phyloP scores from a whole-genome alignment of 768 basidiomycete genomes.

The Hypsizygus marmoreus region DNA sequence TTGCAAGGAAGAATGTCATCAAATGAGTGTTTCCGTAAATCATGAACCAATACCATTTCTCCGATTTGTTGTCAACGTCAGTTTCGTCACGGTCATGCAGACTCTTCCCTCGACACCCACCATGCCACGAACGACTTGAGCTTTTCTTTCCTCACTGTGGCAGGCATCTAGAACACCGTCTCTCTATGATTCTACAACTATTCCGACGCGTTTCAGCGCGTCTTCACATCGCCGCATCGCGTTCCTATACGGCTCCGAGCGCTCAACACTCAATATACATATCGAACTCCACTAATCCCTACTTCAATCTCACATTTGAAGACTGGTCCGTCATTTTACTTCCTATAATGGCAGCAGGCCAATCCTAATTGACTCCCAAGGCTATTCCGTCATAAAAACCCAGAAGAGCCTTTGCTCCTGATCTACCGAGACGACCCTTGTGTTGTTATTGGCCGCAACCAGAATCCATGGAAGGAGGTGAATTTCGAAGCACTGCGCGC shows the following conservation, averaged over 20 bases:
- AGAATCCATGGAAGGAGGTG: slow-evolving; percentile 98
- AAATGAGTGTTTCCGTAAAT: too few species aligned
- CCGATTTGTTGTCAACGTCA: too few species aligned
- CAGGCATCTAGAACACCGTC: too few species aligned
- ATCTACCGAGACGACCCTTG: slow-evolving; percentile 88
- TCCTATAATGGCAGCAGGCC: neutral
- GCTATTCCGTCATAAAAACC: slow-evolving; percentile 73
- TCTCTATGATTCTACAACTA: slow-evolving; percentile 17
- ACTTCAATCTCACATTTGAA: slow-evolving; percentile 88
- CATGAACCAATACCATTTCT: too few species aligned
- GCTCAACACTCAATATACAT: slow-evolving; percentile 62
- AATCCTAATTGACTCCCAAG: slow-evolving; percentile 16
- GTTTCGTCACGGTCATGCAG: too few species aligned
- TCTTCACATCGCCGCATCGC: slow-evolving; percentile 5
- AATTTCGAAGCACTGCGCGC: slow-evolving; percentile 62
- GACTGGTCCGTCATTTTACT: slow-evolving; percentile 62
- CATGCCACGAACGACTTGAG: too few species aligned
- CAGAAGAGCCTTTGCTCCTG: slow-evolving; percentile 71
- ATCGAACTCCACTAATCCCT: slow-evolving; percentile 78
- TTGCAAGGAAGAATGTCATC: too few species aligned
- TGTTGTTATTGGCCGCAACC: slow-evolving; percentile 93
- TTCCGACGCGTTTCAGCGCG: slow-evolving; percentile 14
- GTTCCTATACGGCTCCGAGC: slow-evolving; percentile 21
- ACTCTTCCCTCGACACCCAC: too few species aligned
- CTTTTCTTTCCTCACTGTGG: too few species aligned